phyloP scores from a whole-genome alignment of 2,329 filamentous ascomycete genomes.

The Paecilomyces fulvus region DNA sequence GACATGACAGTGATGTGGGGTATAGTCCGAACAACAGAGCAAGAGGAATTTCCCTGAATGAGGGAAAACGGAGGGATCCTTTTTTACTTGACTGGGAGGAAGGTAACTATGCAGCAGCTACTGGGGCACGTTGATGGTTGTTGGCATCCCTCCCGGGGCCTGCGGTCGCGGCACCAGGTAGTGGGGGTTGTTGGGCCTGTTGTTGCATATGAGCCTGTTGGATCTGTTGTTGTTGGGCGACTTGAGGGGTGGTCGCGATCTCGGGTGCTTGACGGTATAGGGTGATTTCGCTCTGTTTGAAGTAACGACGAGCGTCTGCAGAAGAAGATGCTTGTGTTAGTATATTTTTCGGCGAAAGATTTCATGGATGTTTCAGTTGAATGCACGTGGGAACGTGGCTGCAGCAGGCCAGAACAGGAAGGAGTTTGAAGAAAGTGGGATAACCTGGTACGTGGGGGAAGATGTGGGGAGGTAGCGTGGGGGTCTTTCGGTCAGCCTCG shows the following conservation, averaged over 20 bases:
- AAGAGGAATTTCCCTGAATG: conserved; percentile 4
- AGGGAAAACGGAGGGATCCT: conserved; percentile 1
- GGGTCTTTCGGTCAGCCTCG: neutral
- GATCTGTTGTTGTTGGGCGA: conserved; percentile 32
- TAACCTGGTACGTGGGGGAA: neutral
- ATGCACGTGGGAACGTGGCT: neutral
- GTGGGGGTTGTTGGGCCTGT: conserved; percentile 25
- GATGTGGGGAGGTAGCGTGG: neutral
- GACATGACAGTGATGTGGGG: conserved; percentile 4
- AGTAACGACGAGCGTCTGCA: conserved; percentile 86
- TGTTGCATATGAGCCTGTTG: conserved; percentile 22
- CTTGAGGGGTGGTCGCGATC: conserved; percentile 31
- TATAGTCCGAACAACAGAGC: conserved; percentile 7
- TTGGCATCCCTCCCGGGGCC: conserved; percentile 19
- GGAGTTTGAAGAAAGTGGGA: neutral
- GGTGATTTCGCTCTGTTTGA: conserved; percentile 98
- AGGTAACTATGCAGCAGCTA: neutral
- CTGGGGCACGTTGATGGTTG: neutral
- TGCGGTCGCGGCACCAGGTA: conserved; percentile 28
- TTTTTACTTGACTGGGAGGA: conserved; percentile 5
- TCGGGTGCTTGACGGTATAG: conserved; percentile 69
- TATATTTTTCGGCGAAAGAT: conserved; percentile 6
- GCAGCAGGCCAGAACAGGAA: neutral
- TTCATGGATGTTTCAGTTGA: neutral
- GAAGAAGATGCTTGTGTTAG: conserved; percentile 9